Base-by-base conservation (phyloP, 2,329 filamentous ascomycete species). In the Aureobasidium sp. region DNA sequence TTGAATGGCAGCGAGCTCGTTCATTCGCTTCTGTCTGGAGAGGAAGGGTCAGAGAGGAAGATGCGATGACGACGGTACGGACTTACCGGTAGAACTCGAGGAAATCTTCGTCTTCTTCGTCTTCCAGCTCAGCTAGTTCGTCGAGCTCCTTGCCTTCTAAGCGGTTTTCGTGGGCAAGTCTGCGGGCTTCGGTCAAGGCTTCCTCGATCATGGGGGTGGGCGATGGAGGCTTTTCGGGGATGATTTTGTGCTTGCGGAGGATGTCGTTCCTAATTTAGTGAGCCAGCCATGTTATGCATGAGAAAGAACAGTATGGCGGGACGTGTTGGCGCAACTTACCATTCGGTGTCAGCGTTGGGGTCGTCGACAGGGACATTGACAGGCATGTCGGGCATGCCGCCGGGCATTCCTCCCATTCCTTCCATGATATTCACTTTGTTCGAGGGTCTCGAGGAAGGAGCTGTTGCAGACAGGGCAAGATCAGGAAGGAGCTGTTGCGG, bases 311-410 rank as follows among this genome's bases (percentile, higher is more conserved):
- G 39, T n/a, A 9, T 20, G 17, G 17, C 4, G n/a, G 39, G 39
- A 41, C 39, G 8, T n/a, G 39, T 17, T 3, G 3, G 42, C 5
- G 42, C 12, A 62, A 67, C 65, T 62, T 67, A 92, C 94, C 94
- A 99, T 87, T 99, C 94, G 66, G 94, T 99, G 74, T 99, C 94
- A 66, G 91, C 94, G 72, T 97, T 96, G 36, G 93, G 93, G 73
- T 97, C 88, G 73, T 96, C 91, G 68, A 99, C 88, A 48, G 92
- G 91, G 64, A 99, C 94, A 70, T 87, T 82, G 66, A 87, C 78
- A 42, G 82, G 82, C 76, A 83, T 78, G 67, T 85, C 79, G 22
- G 62, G 62, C 63, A 69, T 70, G 2, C 41, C 55, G 17, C 51
- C 51, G 17, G 37, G 37, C 37, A 44, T 44, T 17, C 37, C 41